Conservation (phyloP, 2,329 filamentous ascomycete species). For the Penicillium aurantiogriseum region DNA sequence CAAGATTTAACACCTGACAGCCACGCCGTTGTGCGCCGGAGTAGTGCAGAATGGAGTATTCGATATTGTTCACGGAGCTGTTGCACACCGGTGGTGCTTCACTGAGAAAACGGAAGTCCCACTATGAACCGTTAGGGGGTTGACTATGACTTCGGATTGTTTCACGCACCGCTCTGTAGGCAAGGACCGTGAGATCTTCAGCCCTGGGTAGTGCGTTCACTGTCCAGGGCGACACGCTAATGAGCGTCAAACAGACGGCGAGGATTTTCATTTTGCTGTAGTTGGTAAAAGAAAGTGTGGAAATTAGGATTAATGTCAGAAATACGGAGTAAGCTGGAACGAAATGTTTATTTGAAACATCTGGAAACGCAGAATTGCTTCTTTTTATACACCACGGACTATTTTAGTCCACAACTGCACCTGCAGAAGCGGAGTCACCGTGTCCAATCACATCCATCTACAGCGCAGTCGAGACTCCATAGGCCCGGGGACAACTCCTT, state of each 20-base stretch:
- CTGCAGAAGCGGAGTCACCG: constrained; percentile 1
- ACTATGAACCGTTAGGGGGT: constrained; percentile 16
- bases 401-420: neutral
- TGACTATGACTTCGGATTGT: neutral
- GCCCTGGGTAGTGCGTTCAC: constrained; percentile 7
- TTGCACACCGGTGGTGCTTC: constrained; percentile 30
- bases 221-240: neutral
- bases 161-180: constrained; percentile 20
- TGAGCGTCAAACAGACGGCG: neutral
- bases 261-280: constrained; percentile 5
- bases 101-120: constrained; percentile 33
- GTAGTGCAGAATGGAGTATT: constrained; percentile 21
- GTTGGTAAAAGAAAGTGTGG: neutral
- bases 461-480: neutral
- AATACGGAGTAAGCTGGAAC: neutral
- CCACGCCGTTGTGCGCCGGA: constrained; percentile 9
- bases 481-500: neutral
- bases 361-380: neutral
- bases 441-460: constrained; percentile 3
- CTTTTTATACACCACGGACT: constrained; percentile 2
- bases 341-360: too few relatives aligned
- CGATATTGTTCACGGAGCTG: constrained; percentile 18
- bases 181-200: constrained; percentile 10
- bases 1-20: constrained; percentile 12
- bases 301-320: neutral